Base-by-base conservation (phyloP, 345 rosid genomes). In the Citrus sinensis region DNA sequence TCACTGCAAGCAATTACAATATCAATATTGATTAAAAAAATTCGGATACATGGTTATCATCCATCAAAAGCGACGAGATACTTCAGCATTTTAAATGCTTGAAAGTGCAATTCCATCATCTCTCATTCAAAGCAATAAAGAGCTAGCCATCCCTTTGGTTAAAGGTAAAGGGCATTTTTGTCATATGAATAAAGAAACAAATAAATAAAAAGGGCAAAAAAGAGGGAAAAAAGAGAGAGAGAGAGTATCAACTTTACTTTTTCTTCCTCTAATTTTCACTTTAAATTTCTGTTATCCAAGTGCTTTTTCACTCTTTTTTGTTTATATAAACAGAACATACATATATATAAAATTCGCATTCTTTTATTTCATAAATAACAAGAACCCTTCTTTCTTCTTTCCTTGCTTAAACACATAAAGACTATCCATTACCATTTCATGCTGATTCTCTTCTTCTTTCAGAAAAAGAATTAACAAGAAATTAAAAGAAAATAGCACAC, bases 91-190 rank as follows among this genome's bases (percentile, higher is more conserved):
- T 76, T 79, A 66, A 73, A 81, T 74, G 76, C 78, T 73, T 83
- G 85, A 88, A 88, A 88, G 86, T 81, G 86, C 83, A 86, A 83
- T 69, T 82, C 75, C 89, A 84, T 80, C 88, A 72, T 83, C 84
- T 83, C 81, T 76, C 84, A 83, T 82, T 86, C 87, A 88, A 91
- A 82, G 83, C 77, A 86, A 86, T 79, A 85, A 86, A 85, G 87
- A 77, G 70, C 74, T 54, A 11, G 51, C 17, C 17, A 13, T 22
- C 32, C 58, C 76, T 80, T 83, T 88, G 88, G 79, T 88, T 87
- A 91, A 91, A 90, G 93, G 68, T 76, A 67, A 84, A 87, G 91
- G 88, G 84, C 67, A 88, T 81, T 83, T 77, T 84, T 79, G 88
- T 79, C 88, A 82, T 67, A 74, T 65, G 65, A 75, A 84, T 81